Base-by-base conservation (phyloP, 2,329 filamentous ascomycete species). In the Phaeosphaeria sp. region DNA sequence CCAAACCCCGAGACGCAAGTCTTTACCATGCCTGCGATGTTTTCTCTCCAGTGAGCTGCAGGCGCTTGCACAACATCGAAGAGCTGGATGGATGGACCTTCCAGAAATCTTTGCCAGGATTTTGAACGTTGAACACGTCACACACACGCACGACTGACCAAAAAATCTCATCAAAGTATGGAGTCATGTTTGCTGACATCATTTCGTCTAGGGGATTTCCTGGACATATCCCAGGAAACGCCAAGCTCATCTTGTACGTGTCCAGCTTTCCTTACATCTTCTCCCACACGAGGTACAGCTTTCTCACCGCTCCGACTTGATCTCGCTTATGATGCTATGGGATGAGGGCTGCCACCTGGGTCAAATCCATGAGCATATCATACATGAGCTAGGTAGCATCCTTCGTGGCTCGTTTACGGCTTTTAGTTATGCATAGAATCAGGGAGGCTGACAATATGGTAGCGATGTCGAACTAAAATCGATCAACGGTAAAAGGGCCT, bases 181-280 rank as follows among this genome's bases (percentile, higher is more conserved):
- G 43, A n/a, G 47, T 13, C 42, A 44, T 51, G 48, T 49, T 40
- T 42, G 66, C 73, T 75, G 56, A 74, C 65, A 51, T 33, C 46
- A 18, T 27, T 45, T 53, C 49, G 33, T 43, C 48, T 57, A 93
- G 91, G 68, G 92, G 92, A 55, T 95, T 93, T 82, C 87, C 90
- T 33, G 89, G 87, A 56, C 82, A 89, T 71, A 96, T 96, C 63
- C 92, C 92, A 60, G 79, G 88, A 40, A 86, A 89, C 69, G 81
- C 91, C n/a, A 87, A 84, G 65, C 84, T 96, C 61, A 85, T 96
- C 81, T 96, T 96, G 92, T 95, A 85, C 84, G 91, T 87, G 22
- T 36, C 55, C 49, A 63, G 62, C 6, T 33, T 36, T 53, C 9
- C 20, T 33, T 47, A 33, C 24, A 24, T 40, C 11, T 49, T 9